Base-by-base conservation (phyloP, 108 stramenopile genomes). In the Licmophora abbreviata region DNA sequence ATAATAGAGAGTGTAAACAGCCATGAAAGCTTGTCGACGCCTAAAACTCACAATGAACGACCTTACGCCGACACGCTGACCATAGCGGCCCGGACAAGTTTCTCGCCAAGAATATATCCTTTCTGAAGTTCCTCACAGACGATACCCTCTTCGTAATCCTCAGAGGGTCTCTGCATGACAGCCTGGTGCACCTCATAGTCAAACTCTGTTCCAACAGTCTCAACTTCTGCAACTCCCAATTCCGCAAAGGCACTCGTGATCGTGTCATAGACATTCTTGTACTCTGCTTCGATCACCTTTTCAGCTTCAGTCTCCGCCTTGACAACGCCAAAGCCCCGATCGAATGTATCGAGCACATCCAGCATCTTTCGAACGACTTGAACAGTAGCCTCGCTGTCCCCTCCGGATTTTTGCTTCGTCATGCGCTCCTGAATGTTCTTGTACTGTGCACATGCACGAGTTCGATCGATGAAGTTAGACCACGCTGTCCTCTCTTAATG, bases 131-230 rank as follows among this genome's bases (percentile, higher is more conserved):
- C 91, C 64, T 93, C 75, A 56, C 91, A 93, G 23, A 88, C 83
- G 53, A 88, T 69, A 9, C 87, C 87, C 64, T 88, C 91, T 47
- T 86, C 86, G 46, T 80, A 80, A 32, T 86, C 83, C 10, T 81
- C 79, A 35, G 54, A 59, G 14, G 82, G 72, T 56, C 62, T 67
- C 63, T 86, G 84, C 85, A 84, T 80, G 29, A 93, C 69, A n/a
- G 91, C 91, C 58, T 93, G 82, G 58, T 93, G 91, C 10, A 71
- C 18, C 41, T 93, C 86, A 36, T 88, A 88, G 57, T 93, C 78
- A 61, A 93, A 93, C 41, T 93, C 91, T 9, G 21, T 66, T 31
- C 91, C 91, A 29, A 93, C 72, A 42, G 86, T 93, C 33, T 73
- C 69, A 14, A 93, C 73, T 53, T 77, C 69, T 32, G 74, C 73